phyloP scores from a whole-genome alignment of 2,329 filamentous ascomycete species.

The Exophiala phaeomuriformis region DNA sequence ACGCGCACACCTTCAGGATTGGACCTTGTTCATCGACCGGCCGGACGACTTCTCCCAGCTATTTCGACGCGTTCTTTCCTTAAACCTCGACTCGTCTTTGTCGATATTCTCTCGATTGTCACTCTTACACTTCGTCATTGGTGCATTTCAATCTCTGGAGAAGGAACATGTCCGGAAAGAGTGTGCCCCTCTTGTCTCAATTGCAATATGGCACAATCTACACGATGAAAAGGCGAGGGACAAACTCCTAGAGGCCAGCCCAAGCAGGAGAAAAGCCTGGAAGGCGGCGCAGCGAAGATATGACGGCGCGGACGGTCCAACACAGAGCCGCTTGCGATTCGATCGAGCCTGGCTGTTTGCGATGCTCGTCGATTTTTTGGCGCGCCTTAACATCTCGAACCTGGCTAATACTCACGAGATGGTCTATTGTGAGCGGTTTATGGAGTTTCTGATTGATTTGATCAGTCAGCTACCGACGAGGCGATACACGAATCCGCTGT shows the following conservation, averaged over 20 bases:
- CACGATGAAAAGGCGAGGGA: conserved; percentile 70
- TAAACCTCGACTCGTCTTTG: conserved; percentile 67
- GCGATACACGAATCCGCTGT: conserved; percentile 81
- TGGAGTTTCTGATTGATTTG: conserved; percentile 83
- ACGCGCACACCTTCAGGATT: conserved; percentile 77
- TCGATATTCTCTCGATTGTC: conserved; percentile 64
- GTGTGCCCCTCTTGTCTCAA: conserved; percentile 89
- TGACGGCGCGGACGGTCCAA: conserved; percentile 72
- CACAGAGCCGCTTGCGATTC: conserved; percentile 74
- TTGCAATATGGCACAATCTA: conserved; percentile 91
- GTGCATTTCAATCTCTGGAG: conserved; percentile 89
- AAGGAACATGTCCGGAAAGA: conserved; percentile 85
- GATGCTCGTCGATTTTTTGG: conserved; percentile 73
- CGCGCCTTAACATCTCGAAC: conserved; percentile 55
- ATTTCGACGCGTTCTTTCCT: conserved; percentile 81
- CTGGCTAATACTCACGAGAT: conserved; percentile 47
- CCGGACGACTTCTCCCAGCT: conserved; percentile 78
- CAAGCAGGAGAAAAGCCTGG: conserved; percentile 84
- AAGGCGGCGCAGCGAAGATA: conserved; percentile 77
- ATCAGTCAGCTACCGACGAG: conserved; percentile 90
- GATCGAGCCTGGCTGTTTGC: conserved; percentile 92
- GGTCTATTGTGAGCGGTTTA: conserved; percentile 84
- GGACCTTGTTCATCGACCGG: conserved; percentile 70
- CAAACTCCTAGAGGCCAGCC: conserved; percentile 60
- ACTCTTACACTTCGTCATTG: conserved; percentile 81